phyloP scores from a whole-genome alignment of 495 filamentous ascomycete species.

The Penicillium alfredii region DNA sequence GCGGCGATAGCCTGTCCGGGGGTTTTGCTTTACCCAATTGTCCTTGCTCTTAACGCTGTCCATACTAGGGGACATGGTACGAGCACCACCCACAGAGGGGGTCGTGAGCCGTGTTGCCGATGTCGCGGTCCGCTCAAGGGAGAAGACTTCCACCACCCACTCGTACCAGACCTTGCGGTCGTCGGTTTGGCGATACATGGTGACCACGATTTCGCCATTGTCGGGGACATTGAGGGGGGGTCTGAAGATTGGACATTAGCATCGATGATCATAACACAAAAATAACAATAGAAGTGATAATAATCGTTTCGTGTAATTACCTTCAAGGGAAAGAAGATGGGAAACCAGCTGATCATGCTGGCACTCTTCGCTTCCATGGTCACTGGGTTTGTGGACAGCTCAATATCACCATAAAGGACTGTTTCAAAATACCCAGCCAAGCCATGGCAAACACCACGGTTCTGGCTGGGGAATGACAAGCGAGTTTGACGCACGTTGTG shows the following conservation, averaged over 20 bases:
- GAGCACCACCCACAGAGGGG: slow-evolving; percentile 31
- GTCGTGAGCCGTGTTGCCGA: slow-evolving; percentile 14
- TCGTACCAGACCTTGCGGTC: slow-evolving; percentile 98
- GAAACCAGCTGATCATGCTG: slow-evolving; percentile 98
- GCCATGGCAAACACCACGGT: slow-evolving; percentile 82
- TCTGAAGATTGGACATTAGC: slow-evolving; percentile 42
- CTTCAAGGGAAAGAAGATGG: slow-evolving; percentile 95
- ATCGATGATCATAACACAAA: slow-evolving; percentile 1
- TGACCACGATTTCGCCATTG: slow-evolving; percentile 75
- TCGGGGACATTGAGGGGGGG: slow-evolving; percentile 83
- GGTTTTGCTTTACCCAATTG: slow-evolving; percentile 12
- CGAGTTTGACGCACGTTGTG: slow-evolving; percentile 79
- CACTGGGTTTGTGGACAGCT: slow-evolving; percentile 88
- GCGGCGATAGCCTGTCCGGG: slow-evolving; percentile 52
- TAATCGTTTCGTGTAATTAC: too few relatives aligned
- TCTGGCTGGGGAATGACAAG: slow-evolving; percentile 63
- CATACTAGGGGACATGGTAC: slow-evolving; percentile 26
- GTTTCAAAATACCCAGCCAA: slow-evolving; percentile 95
- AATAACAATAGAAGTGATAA: neutral
- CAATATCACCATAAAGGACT: slow-evolving; percentile 75
- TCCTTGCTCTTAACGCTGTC: slow-evolving; percentile 24
- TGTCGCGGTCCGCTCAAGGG: slow-evolving; percentile 32
- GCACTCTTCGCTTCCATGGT: slow-evolving; percentile 88
- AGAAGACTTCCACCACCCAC: slow-evolving; percentile 86
- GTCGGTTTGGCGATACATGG: slow-evolving; percentile 93